Evolutionary conservation across 192 early-diverging fungal genomes (phyloP).

Genomic region (Ramicandelaber brevisporus): DNA sequence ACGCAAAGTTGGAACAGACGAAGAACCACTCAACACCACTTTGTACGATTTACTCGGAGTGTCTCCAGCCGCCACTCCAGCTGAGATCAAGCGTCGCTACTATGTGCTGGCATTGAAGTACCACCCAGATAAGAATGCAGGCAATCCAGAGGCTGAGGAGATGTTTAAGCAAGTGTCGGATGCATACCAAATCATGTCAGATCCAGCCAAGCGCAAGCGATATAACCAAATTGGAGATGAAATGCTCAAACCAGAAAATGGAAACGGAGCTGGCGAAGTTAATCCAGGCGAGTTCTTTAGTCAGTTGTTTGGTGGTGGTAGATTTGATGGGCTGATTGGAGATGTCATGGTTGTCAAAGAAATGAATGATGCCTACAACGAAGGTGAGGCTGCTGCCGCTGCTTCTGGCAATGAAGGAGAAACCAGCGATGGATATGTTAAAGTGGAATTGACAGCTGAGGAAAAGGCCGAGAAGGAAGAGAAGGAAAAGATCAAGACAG

Average conservation of each 20-base stretch:
- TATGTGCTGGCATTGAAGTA: constrained; percentile 25
- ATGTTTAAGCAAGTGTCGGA: constrained; percentile 91
- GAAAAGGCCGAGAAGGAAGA: constrained; percentile 31
- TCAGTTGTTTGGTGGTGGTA: constrained; percentile 91
- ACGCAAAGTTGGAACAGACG: constrained; percentile 22
- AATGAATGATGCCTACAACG: constrained; percentile 43
- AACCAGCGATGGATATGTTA: not conserved
- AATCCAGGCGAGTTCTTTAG: constrained; percentile 90
- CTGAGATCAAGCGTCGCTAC: constrained; percentile 86
- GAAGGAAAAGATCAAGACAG: constrained; percentile 21
- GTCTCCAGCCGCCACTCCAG: constrained; percentile 35
- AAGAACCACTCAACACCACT: constrained; percentile 51
- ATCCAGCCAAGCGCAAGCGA: constrained; percentile 56
- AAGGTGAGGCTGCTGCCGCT: constrained; percentile 8
- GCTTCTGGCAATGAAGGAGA: constrained; percentile 6
- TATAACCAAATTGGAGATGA: constrained; percentile 74
- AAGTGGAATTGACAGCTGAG: constrained; percentile 18
- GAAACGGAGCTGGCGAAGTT: constrained; percentile 34
- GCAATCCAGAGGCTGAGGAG: not conserved
- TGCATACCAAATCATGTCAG: constrained; percentile 88
- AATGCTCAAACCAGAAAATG: too few relatives aligned
- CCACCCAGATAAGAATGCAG: constrained; percentile 30
- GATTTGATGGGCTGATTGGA: constrained; percentile 92
- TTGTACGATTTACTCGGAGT: constrained; percentile 81
- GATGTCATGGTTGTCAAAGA: constrained; percentile 90